Base-by-base conservation (phyloP, 179 eudicot genomes). In the Carnegiea gigantea region DNA sequence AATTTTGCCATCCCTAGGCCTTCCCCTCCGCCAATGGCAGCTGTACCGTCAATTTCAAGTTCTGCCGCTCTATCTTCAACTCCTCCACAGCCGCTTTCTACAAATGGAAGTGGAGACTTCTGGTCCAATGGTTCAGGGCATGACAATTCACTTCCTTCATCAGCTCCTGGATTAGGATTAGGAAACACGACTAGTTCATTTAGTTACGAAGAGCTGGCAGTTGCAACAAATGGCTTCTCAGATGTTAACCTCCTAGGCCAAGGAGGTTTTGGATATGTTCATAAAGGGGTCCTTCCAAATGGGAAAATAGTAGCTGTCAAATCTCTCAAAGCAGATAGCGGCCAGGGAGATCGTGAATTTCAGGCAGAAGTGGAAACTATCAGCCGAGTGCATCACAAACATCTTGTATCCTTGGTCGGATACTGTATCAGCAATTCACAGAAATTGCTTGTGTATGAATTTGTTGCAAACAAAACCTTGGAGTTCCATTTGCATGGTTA, bases 331-430 rank as follows among this genome's bases (percentile, higher is more conserved):
- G 90, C 90, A 33, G 97, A 89, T 74, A 96, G 99, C 77, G 93
- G 98, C 18, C 99, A 96, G 80, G 99, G 99, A 21, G 99, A 96
- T 71, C 92, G 97, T 11, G 99, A 96, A 81, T 96, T 96, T 83
- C 95, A 94, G 78, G 99, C 99, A 0, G 99, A 96, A 85, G 97
- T 96, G 85, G 99, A 96, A 82, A 96, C 93, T 74, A 94, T 96
- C 77, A 96, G 98, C 81, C 92, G 98, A 60, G 99, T 96, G 62
- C 99, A 96, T 88, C 99, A 96, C 86, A 96, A 90, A 81, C 98
- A 96, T 91, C 98, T 96, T 73, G 99, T 96, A 77, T 92, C 99
- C 17, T 88, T 96, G 86, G 98, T 94, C 84, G 99, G 99, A 80
- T 94, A 93, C 70, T 94, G 99, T 86, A 87, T 91, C 21, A 77